Conservation (phyloP, 768 basidiomycete species). For the Termitomyces bulborhizus region DNA sequence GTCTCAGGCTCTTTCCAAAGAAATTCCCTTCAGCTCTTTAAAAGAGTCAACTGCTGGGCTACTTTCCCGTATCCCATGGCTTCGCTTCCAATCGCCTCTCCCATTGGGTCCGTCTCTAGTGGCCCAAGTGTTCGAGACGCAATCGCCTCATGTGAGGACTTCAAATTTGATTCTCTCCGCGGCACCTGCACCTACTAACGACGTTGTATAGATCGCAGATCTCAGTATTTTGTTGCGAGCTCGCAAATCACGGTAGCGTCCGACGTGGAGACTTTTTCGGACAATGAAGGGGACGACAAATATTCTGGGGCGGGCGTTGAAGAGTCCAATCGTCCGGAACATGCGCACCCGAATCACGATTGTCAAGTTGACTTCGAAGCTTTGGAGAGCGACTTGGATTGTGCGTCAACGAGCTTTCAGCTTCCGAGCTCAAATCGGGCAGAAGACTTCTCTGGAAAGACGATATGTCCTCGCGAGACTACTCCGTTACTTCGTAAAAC, state of each 20-base stretch:
- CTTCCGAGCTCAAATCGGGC: not conserved
- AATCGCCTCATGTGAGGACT: conserved; percentile 51
- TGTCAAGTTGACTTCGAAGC: conserved; percentile 18
- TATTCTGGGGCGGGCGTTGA: conserved; percentile 14
- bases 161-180: too few species aligned
- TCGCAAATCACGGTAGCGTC: conserved; percentile 48
- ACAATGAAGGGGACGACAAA: conserved; percentile 31
- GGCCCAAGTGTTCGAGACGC: conserved; percentile 46
- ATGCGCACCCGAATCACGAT: conserved; percentile 9
- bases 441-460: not conserved
- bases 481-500: conserved; percentile 31
- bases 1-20: not conserved
- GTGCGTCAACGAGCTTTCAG: not conserved
- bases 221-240: conserved; percentile 60
- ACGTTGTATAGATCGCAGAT: conserved; percentile 48
- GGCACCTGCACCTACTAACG: not conserved
- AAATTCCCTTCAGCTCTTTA: not conserved
- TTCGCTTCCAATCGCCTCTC: conserved; percentile 38
- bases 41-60: not conserved
- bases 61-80: conserved; percentile 25
- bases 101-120: conserved; percentile 43
- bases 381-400: conserved; percentile 9
- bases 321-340: conserved; percentile 12
- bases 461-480: conserved; percentile 14
- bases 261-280: conserved; percentile 29